A percentile compares a stretch with the other conserved stretches of the same genome.
These are phyloP conservation scores for Colletotrichum tabaci DNA, from an alignment of 2,329 filamentous ascomycete species.

Conservation along the genomic window DNA sequence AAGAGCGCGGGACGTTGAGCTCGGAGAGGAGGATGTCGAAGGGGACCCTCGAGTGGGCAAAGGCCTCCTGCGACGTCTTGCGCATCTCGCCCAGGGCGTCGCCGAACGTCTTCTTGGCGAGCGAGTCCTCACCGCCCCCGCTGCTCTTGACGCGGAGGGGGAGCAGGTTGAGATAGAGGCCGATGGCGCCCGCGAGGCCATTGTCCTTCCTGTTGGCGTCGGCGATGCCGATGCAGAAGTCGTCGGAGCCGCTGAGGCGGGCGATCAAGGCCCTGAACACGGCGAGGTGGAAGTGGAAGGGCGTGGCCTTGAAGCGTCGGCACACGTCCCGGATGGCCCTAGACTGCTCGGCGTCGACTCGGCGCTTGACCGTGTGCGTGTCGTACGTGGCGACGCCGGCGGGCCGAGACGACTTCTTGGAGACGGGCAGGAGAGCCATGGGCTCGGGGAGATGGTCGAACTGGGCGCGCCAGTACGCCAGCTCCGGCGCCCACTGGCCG, in stretches of 20 bases:
- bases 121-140: too few species aligned
- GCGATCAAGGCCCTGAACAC: conserved; percentile 46
- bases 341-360: not conserved
- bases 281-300: conserved; percentile 64
- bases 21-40: conserved; percentile 64
- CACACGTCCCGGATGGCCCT: not conserved
- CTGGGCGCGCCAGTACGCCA: conserved; percentile 6
- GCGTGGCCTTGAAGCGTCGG: conserved; percentile 25
- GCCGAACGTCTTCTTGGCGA: not conserved
- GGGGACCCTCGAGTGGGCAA: conserved; percentile 61
- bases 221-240: conserved; percentile 64
- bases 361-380: not conserved
- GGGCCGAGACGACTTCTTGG: not conserved
- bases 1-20: conserved; percentile 57
- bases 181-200: conserved; percentile 54
- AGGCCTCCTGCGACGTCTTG: conserved; percentile 49
- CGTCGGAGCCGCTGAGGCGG: conserved; percentile 40
- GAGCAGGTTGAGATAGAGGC: conserved; percentile 64
- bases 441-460: not conserved
- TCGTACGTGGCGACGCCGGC: not conserved
- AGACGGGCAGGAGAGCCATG: not conserved
- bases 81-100: not conserved
- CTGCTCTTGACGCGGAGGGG: conserved; percentile 56
- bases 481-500: not conserved
- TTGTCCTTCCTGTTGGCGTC: conserved; percentile 56